Evolutionary conservation across 139 green algal species (phyloP).

Genomic region (Chlorella sp.): DNA sequence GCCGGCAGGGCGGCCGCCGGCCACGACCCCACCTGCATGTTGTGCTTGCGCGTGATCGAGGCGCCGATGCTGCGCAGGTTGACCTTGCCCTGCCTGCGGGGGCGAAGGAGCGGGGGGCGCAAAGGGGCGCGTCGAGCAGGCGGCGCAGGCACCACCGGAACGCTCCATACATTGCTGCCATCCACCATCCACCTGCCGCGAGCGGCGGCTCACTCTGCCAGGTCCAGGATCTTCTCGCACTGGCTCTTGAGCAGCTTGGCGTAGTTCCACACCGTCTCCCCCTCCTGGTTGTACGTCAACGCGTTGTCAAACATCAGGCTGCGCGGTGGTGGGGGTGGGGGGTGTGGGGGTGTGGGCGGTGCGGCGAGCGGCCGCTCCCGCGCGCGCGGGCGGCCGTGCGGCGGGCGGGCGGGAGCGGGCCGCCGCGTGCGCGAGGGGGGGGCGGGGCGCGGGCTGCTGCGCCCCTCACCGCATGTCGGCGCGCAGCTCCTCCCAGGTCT

Average conservation of each 20-base stretch:
- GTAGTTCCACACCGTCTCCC: conserved; percentile 21
- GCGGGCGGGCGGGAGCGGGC: too few relatives aligned
- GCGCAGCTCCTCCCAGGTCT: conserved; percentile 48
- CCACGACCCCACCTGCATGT: conserved; percentile 9
- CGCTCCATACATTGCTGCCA: too few relatives aligned
- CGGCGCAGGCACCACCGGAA: too few relatives aligned
- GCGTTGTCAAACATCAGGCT: conserved; percentile 68
- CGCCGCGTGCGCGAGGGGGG: too few relatives aligned
- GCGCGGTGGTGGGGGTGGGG: not conserved
- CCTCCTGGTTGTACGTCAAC: conserved; percentile 57
- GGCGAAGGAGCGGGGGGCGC: too few relatives aligned
- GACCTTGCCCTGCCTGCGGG: conserved; percentile 23
- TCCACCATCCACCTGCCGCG: too few relatives aligned
- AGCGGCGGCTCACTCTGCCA: conserved; percentile 28
- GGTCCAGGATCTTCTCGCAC: conserved; percentile 19
- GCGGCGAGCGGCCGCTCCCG: too few relatives aligned
- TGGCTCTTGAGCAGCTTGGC: conserved; percentile 19
- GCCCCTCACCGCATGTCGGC: conserved; percentile 41
- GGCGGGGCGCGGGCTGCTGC: too few relatives aligned
- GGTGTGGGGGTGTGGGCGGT: not conserved
- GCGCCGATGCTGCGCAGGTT: conserved; percentile 19
- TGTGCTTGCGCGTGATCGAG: conserved; percentile 28
- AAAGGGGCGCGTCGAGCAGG: too few relatives aligned
- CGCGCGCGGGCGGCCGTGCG: too few relatives aligned
- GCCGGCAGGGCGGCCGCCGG: too few relatives aligned